Conservation (phyloP, 1,284 basidiomycete genomes). For the Calocybe gambosa region DNA sequence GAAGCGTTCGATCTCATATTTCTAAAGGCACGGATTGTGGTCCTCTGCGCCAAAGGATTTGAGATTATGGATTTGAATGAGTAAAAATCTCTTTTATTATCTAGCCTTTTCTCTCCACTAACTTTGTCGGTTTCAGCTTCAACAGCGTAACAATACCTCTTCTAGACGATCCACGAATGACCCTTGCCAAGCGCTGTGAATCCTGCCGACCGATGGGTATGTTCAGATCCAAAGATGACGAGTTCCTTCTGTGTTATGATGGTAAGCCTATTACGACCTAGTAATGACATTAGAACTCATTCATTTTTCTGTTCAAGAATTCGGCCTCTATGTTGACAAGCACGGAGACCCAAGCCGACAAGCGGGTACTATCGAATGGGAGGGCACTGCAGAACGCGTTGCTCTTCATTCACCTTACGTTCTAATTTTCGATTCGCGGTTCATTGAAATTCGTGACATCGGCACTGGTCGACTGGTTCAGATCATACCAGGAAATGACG, state of each 20-base stretch:
- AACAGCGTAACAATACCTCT: conserved; percentile 85
- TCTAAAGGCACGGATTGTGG: conserved; percentile 86
- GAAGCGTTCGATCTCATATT: conserved; percentile 89
- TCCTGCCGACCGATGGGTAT: conserved; percentile 83
- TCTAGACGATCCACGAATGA: conserved; percentile 70
- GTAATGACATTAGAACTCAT: conserved; percentile 59
- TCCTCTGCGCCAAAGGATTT: conserved; percentile 91
- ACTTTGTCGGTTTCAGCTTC: conserved; percentile 43
- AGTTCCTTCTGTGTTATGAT: conserved; percentile 92
- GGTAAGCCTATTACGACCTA: conserved; percentile 39
- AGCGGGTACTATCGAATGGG: conserved; percentile 86
- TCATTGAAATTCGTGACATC: conserved; percentile 91
- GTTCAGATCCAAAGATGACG: conserved; percentile 85
- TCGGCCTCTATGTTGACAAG: conserved; percentile 86
- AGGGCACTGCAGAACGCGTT: conserved; percentile 84
- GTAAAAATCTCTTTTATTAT: conserved; percentile 36
- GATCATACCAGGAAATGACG: conserved; percentile 84
- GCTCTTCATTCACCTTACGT: conserved; percentile 88
- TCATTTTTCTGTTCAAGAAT: conserved; percentile 69
- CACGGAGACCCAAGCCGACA: conserved; percentile 81
- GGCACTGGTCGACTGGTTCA: conserved; percentile 86
- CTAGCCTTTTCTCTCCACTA: neutral
- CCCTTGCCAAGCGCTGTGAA: conserved; percentile 80
- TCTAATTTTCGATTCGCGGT: conserved; percentile 85
- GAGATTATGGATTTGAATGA: conserved; percentile 94